These are phyloP conservation scores for Viola pubescens DNA, from an alignment of 441 rosid species.

Conservation along the genomic window DNA sequence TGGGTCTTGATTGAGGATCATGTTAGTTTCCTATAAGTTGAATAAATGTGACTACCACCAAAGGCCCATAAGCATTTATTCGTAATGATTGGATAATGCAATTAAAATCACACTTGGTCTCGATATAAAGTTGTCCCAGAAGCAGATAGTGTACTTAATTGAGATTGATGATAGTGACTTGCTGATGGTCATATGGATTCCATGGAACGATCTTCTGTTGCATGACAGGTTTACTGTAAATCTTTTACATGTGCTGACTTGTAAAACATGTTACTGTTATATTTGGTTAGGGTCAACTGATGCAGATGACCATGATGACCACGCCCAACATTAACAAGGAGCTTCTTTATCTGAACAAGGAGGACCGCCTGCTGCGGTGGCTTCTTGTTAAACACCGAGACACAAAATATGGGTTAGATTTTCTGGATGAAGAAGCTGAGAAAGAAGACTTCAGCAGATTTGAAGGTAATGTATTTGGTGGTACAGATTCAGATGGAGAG, in stretches of 20 bases:
- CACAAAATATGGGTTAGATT: conserved; percentile 33
- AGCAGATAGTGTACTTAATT: background rate
- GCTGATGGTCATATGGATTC: background rate
- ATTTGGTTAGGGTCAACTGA: conserved; percentile 56
- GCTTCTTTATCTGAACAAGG: conserved; percentile 88
- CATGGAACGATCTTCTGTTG: background rate
- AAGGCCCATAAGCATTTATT: background rate
- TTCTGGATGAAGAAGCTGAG: conserved; percentile 22
- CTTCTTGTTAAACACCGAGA: conserved; percentile 75
- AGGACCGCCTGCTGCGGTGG: conserved; percentile 79
- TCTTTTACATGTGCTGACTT: too few relatives aligned
- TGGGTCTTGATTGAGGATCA: background rate
- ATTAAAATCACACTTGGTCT: background rate
- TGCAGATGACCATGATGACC: conserved; percentile 94
- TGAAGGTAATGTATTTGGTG: conserved; percentile 13
- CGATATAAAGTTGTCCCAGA: too few relatives aligned
- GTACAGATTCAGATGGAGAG: conserved; percentile 15
- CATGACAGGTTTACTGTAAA: too few relatives aligned
- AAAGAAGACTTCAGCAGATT: conserved; percentile 25
- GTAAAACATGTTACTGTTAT: background rate
- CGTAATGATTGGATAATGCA: background rate
- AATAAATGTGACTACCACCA: background rate
- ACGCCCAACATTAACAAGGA: conserved; percentile 92
- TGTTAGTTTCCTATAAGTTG: background rate
- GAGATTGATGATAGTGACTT: background rate